A percentile compares a stretch with the other conserved stretches of the same genome.
phyloP scores from a whole-genome alignment of 176 grass and related monocot species.

The Paspalum vaginatum region DNA sequence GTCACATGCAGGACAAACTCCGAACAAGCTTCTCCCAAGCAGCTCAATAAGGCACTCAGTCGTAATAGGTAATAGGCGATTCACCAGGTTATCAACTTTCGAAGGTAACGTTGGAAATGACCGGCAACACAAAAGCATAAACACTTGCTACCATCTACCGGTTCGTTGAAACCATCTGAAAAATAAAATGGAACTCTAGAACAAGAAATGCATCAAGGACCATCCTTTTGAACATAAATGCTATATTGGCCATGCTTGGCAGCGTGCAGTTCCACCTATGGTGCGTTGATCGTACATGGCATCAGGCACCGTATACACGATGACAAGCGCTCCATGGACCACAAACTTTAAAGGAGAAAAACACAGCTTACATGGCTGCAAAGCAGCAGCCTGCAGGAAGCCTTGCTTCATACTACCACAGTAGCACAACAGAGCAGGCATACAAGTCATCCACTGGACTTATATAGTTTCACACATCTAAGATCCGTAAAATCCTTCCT shows the following conservation, averaged over 20 bases:
- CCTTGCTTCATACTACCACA: neutral
- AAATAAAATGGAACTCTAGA: neutral
- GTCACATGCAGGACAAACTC: no score
- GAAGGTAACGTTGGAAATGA: neutral
- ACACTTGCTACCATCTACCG: neutral
- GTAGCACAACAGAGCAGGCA: neutral
- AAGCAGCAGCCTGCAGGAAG: neutral
- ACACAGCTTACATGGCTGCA: neutral
- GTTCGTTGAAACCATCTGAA: neutral
- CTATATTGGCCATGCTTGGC: no score
- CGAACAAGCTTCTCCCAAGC: neutral
- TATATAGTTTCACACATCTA: no score
- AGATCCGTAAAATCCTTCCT: no score
- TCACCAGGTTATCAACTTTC: neutral
- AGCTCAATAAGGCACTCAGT: neutral
- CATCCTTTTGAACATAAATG: no score
- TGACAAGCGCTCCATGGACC: no score
- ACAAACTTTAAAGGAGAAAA: neutral
- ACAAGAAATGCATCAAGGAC: neutral
- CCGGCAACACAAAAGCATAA: neutral
- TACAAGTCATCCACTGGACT: neutral
- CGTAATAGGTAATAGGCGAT: neutral
- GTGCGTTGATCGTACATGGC: no score
- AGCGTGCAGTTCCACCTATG: no score
- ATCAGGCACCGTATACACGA: no score